These are phyloP conservation scores for Dentipellis fragilis DNA, from an alignment of 768 basidiomycete species.

Conservation along the genomic window DNA sequence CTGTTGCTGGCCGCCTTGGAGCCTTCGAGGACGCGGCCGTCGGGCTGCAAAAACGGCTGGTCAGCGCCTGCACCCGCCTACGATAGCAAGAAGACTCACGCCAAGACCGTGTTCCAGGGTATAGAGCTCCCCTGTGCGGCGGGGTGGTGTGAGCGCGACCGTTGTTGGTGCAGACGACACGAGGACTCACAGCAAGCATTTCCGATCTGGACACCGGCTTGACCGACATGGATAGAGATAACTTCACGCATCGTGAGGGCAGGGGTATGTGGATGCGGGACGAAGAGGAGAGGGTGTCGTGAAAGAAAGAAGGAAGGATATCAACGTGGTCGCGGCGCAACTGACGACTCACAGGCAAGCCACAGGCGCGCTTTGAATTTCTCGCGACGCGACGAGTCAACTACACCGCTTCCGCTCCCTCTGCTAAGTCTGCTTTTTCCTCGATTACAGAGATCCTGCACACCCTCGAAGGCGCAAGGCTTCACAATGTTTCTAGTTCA, in stretches of 20 bases:
- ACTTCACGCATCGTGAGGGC: constrained; percentile 69
- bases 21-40: constrained; percentile 74
- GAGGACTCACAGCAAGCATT: constrained; percentile 85
- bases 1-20: constrained; percentile 62
- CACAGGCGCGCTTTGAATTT: neutral
- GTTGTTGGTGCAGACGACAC: constrained; percentile 10
- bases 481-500: neutral
- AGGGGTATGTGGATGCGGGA: constrained; percentile 9
- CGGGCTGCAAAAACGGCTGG: constrained; percentile 47
- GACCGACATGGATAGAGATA: constrained; percentile 93
- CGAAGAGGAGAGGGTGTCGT: constrained; percentile 6
- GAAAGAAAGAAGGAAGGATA: neutral
- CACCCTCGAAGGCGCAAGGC: neutral
- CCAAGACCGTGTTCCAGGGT: constrained; percentile 95
- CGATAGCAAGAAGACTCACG: constrained; percentile 38
- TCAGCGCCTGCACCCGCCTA: neutral
- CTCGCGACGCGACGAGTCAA: neutral
- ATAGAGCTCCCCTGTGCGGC: constrained; percentile 81
- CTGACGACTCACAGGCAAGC: neutral
- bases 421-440: too few relatives aligned
- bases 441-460: too few relatives aligned
- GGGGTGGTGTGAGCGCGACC: constrained; percentile 9
- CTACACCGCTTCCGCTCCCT: neutral
- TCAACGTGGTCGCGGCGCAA: too few relatives aligned
- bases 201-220: constrained; percentile 91